A percentile compares a stretch with the other conserved stretches of the same genome.
Evolutionary conservation across 1,139 yeast genomes (phyloP).

Genomic region (Lizanozyma gosingica): DNA sequence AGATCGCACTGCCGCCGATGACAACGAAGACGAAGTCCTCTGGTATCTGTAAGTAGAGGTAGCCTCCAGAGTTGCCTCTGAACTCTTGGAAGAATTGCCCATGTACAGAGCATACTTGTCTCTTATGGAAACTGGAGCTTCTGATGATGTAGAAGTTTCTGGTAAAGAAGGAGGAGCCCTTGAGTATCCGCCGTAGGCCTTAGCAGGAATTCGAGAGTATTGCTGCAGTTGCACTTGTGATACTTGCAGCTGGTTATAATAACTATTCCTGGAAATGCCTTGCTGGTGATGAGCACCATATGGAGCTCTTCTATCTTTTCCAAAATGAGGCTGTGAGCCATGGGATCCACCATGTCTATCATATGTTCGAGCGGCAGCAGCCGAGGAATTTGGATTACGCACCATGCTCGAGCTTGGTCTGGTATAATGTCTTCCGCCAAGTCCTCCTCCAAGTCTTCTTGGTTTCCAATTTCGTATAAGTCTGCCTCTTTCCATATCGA

Average conservation of each 20-base stretch:
- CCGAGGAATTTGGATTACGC: not conserved
- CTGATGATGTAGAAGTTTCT: not conserved
- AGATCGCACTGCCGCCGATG: too few relatives aligned
- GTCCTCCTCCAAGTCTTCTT: constrained; percentile 64
- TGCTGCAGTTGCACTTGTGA: not conserved
- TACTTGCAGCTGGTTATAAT: not conserved
- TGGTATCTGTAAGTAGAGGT: not conserved
- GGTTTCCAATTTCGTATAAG: constrained; percentile 76
- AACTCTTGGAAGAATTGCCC: too few relatives aligned
- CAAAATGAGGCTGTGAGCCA: not conserved
- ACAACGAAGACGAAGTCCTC: not conserved
- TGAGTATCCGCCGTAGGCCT: not conserved
- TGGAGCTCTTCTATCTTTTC: not conserved
- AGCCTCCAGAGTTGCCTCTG: not conserved
- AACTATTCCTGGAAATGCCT: not conserved
- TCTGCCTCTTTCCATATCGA: constrained; percentile 82
- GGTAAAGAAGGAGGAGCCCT: not conserved
- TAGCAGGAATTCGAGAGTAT: not conserved
- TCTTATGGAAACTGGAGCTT: not conserved
- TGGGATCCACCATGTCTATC: not conserved
- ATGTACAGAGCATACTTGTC: not conserved
- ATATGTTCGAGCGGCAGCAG: not conserved
- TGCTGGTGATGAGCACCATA: not conserved
- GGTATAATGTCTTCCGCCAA: constrained; percentile 51
- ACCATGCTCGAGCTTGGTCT: not conserved